Evolutionary conservation across 129 eudicot species (phyloP).

Genomic region (Artemisia argyi): DNA sequence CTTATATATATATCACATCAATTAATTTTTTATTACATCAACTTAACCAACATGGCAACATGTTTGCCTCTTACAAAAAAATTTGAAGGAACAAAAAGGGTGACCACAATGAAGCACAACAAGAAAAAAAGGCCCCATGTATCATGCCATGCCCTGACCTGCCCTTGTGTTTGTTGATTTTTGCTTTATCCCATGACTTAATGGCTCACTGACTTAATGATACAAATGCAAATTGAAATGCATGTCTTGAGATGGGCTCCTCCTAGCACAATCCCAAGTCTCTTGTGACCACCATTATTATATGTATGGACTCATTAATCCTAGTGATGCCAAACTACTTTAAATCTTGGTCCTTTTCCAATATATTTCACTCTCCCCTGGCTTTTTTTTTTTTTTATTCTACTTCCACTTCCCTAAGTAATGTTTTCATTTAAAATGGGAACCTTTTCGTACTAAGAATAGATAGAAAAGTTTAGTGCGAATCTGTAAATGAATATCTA

Average conservation of each 20-base stretch:
- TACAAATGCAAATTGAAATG: conserved; percentile 6
- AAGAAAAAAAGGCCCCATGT: conserved; percentile 23
- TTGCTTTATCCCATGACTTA: conserved; percentile 36
- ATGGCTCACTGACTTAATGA: conserved; percentile 34
- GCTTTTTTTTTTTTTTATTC: not conserved
- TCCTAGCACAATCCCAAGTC: conserved; percentile 25
- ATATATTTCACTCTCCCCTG: not conserved
- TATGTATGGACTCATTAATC: conserved; percentile 13
- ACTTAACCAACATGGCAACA: conserved; percentile 11
- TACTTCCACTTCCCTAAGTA: conserved; percentile 1
- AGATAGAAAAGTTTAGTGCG: not conserved
- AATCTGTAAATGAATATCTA: not conserved
- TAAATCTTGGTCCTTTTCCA: conserved; percentile 19
- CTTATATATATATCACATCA: no score
- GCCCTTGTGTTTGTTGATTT: conserved; percentile 13
- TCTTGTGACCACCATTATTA: conserved; percentile 41
- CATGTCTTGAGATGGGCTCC: conserved; percentile 32
- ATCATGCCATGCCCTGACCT: conserved; percentile 14
- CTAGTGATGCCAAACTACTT: conserved; percentile 23
- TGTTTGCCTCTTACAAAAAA: not conserved
- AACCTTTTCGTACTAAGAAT: conserved; percentile 19
- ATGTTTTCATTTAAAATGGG: conserved; percentile 7
- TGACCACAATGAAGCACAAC: conserved; percentile 24
- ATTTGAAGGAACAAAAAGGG: not conserved
- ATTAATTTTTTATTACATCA: not conserved